These are phyloP conservation scores for Ustilago crameri DNA, from an alignment of 1,284 basidiomycete genomes.

Conservation along the genomic window DNA sequence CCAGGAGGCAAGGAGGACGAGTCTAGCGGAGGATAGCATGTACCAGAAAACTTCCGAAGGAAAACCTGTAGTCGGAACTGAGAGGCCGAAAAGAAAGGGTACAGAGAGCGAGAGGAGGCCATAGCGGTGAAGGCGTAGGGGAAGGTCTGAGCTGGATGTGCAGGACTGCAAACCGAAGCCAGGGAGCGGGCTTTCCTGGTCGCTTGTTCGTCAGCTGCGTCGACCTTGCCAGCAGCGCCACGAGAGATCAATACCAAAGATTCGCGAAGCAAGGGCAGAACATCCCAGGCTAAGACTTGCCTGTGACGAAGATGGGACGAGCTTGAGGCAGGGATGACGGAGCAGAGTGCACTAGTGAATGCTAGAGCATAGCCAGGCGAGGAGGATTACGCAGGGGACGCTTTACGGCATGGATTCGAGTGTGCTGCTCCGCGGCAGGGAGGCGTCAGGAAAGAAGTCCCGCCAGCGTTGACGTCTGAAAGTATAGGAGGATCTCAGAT, in stretches of 20 bases:
- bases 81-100: neutral
- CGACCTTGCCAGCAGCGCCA: too few relatives aligned
- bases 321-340: constrained; percentile 26
- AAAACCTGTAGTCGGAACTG: constrained; percentile 8
- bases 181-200: neutral
- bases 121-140: constrained; percentile 1
- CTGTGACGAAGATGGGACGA: constrained; percentile 19
- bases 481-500: neutral
- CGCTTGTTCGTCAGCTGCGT: too few relatives aligned
- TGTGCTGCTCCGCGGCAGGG: constrained; percentile 17
- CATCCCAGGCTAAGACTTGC: too few relatives aligned
- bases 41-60: constrained; percentile 36
- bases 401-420: constrained; percentile 21
- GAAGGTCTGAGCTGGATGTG: neutral
- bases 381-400: constrained; percentile 18
- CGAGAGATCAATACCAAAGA: neutral
- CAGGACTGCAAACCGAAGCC: neutral
- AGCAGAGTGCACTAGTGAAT: constrained; percentile 7
- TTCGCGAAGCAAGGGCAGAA: constrained; percentile 15
- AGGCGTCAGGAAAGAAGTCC: constrained; percentile 1
- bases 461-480: constrained; percentile 1
- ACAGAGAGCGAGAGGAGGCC: constrained; percentile 1
- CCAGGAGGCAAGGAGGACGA: neutral
- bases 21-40: constrained; percentile 2
- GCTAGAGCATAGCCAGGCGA: constrained; percentile 15